Conservation (phyloP, 306 rosid species). For the Cajanus cajan region DNA sequence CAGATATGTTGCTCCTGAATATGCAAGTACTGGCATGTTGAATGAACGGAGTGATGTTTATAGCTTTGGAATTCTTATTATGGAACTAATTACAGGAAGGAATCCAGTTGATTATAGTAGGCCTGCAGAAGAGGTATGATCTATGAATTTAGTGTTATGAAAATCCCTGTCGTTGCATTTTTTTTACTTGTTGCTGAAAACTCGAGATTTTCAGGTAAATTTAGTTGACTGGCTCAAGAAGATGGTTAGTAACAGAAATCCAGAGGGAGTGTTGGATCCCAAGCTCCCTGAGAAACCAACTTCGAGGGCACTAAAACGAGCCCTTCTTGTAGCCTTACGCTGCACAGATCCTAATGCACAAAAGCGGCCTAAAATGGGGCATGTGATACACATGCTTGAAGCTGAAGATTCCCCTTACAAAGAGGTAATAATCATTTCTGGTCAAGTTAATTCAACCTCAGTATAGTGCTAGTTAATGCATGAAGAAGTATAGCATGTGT, state of each 20-base stretch:
- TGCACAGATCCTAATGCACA: constrained; percentile 82
- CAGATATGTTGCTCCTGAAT: constrained; percentile 95
- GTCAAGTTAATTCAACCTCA: constrained; percentile 24
- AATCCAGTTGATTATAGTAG: constrained; percentile 83
- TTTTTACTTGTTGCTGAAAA: constrained; percentile 9
- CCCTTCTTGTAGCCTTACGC: constrained; percentile 83
- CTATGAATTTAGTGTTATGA: constrained; percentile 1
- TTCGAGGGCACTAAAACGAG: constrained; percentile 76
- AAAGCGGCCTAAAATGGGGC: constrained; percentile 89
- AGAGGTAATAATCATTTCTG: constrained; percentile 53
- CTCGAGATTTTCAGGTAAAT: constrained; percentile 60
- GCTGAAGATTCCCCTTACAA: constrained; percentile 74
- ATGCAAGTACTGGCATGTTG: constrained; percentile 91
- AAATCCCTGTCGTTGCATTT: neutral
- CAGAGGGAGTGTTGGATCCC: constrained; percentile 86
- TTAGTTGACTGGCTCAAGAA: constrained; percentile 90
- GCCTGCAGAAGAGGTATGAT: constrained; percentile 75
- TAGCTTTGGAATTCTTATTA: constrained; percentile 84
- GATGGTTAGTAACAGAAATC: constrained; percentile 70
- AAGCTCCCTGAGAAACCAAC: constrained; percentile 76
- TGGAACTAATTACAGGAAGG: constrained; percentile 92
- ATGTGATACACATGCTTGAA: constrained; percentile 91
- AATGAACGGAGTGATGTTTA: constrained; percentile 87
- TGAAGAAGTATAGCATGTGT: neutral
- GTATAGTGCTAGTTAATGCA: neutral